These are phyloP conservation scores for Durotheca rogersii DNA, from an alignment of 495 filamentous ascomycete genomes.

Conservation along the genomic window DNA sequence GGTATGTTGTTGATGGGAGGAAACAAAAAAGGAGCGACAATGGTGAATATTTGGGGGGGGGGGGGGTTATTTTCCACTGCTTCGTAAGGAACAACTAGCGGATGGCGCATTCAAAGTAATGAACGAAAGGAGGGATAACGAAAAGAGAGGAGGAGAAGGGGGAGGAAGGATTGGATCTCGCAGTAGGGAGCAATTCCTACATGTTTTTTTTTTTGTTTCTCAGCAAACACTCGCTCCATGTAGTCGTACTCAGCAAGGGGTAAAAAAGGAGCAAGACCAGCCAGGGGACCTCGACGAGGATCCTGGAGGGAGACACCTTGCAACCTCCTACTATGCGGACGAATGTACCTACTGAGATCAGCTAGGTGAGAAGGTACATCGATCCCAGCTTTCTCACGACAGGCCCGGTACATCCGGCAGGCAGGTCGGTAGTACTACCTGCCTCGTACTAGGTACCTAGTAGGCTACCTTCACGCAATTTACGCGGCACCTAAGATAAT, in stretches of 20 bases:
- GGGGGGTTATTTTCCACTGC: constrained; percentile 26
- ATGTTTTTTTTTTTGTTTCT: not conserved
- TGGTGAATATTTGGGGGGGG: constrained; percentile 23
- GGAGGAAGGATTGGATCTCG: constrained; percentile 20
- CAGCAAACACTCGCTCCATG: constrained; percentile 9
- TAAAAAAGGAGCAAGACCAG: constrained; percentile 27
- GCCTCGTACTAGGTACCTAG: no score
- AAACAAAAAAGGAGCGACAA: constrained; percentile 31
- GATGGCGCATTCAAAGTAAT: constrained; percentile 14
- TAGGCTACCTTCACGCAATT: no score
- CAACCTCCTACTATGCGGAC: no score
- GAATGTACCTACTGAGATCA: no score
- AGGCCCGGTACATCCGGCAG: no score
- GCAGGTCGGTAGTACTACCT: no score
- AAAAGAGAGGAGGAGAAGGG: not conserved
- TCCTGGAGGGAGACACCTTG: no score
- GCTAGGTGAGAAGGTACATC: no score
- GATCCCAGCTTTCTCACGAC: no score
- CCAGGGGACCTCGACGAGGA: no score
- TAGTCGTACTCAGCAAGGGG: constrained; percentile 4
- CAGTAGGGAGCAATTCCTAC: no score
- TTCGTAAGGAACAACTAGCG: constrained; percentile 9
- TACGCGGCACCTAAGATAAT: no score
- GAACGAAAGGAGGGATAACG: constrained; percentile 1
- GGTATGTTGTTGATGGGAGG: constrained; percentile 1